Base-by-base conservation (phyloP, 2,329 filamentous ascomycete species). In the Shiraia sp. region DNA sequence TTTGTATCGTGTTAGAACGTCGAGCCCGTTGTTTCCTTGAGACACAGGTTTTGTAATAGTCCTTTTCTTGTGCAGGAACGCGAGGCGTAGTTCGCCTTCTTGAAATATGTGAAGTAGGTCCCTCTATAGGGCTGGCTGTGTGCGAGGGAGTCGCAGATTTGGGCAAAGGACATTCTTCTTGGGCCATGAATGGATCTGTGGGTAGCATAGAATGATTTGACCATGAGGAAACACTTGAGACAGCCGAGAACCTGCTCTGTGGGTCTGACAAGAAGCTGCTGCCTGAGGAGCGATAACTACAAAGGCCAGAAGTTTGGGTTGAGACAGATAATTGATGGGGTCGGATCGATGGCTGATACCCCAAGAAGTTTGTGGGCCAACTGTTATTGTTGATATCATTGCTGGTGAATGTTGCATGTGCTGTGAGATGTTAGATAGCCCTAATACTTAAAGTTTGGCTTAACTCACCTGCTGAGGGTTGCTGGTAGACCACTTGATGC, bases 1-100 rank as follows among this genome's bases (percentile, higher is more conserved):
- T 51, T 12, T 61, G 58, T 13, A 48, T 38, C 26, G 58, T 61
- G 10, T 45, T 45, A 3, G 57, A 53, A 9, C 47, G 41, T 2
- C 57, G 47, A 14, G 47, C 47, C 32, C 60, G 49, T 27, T 59
- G 61, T 6, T 38, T 53, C 1, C 57, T 51, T 2, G 57, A 61
- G 9, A 60, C 49, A 23, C 64, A 68, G 0, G 62, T 66, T n/a
- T 49, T 47, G 45, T 64, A 66, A 6, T 49, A 46, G 10, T 62
- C 54, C 23, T 47, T 60, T 3, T 47, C 54, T 17, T 47, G 49
- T 2, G 36, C 30, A 3, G 24, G 10, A 3, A 45, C 43, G 12
- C 51, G 44, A 14, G 51, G 47, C 10, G 40, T 28, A 3, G 45
- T 10, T n/a, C 47, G 43, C 7, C 36, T 49, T 15, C 25, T 40